Base-by-base conservation (phyloP, 1,284 basidiomycete species). In the Apiotrichum porosum region DNA sequence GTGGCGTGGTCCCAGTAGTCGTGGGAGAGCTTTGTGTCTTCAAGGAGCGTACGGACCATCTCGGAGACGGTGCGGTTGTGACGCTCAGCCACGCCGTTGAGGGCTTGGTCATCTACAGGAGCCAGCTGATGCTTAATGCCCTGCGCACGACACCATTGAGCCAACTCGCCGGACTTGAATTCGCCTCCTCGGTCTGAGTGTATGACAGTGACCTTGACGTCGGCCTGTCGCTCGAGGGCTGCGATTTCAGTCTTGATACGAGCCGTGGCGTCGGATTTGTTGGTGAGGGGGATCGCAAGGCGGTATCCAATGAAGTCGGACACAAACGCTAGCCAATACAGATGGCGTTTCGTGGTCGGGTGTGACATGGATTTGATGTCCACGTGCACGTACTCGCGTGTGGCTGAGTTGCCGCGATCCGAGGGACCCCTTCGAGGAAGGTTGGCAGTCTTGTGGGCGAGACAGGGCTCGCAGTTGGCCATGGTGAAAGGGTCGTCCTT, bases 31-130 rank as follows among this genome's bases (percentile, higher is more conserved):
- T n/a, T n/a, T 9, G 24, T 21, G 17, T 40, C 43, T 15, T 37
- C 24, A 3, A 57, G 37, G 19, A 53, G 39, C 9, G 52, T 30
- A 4, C 32, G 36, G 3, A 49, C 17, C 39, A 53, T 45, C 31
- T 68, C 61, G 14, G 44, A 41, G n/a, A 69, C 34, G 3, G 60
- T 62, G 6, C 61, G 42, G 54, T 67, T 57, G 18, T 53, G 9
- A 42, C 68, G 42, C 54, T 68, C 59, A 21, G 63, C 52, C 30
- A 62, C 54, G 54, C 74, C 51, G 54, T 72, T 63, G 48, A 61
- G n/a, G 42, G 61, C 54, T 10, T 58, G 63, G 13, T 56, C 56
- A 38, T 66, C 56, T 1, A 60, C 51, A 3, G 50, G 30, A 4
- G 44, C 22, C 8, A 31, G 2, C 5, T 47, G 31, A 23, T 47